Base-by-base conservation (phyloP, 106 monocot species). In the Dendrobium nobile region DNA sequence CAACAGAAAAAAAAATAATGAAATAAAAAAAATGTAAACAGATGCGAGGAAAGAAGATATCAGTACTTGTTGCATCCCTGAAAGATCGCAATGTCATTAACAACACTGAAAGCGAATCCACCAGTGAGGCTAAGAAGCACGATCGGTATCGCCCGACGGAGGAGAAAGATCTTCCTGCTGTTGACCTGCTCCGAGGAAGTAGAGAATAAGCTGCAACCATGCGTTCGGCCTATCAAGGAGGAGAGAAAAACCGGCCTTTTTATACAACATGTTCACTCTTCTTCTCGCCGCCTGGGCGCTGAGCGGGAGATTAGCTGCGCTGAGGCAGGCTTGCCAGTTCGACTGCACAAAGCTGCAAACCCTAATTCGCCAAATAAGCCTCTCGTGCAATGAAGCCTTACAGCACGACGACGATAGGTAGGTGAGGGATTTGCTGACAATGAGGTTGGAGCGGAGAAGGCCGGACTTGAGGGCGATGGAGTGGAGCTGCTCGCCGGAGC, bases 61-160 rank as follows among this genome's bases (percentile, higher is more conserved):
- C 3, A n/a, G 26, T 43, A 99, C 98, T 86, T 92, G 82, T 87
- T 93, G 83, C 98, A 99, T 22, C 92, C 98, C 74, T 99, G 87
- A 51, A 95, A 99, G 65, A 95, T 93, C 64, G 92, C 95, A 67
- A 99, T 89, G 79, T 99, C 98, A 77, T 99, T 95, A 79, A 99
- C 40, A 45, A 89, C 95, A 45, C 92, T 95, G 58, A 99, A 91
- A 7, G 89, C 87, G 28, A 95, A 47, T 5, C 98, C 95, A n/a
- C 98, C 98, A 24, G 98, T 91, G 47, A 99, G 67, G 81, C 98
- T 99, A 22, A 99, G 84, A 72, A 95, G 74, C 41, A 90, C 82
- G 44, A 93, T 84, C 75, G 85, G 91, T 10, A 99, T 48, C 28
- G 79, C 84, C 67, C 77, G 83, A 33, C 94, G 88, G 7, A 79